These are phyloP conservation scores for Rutstroemia sydowiana DNA, from an alignment of 2,329 filamentous ascomycete genomes.

Conservation along the genomic window DNA sequence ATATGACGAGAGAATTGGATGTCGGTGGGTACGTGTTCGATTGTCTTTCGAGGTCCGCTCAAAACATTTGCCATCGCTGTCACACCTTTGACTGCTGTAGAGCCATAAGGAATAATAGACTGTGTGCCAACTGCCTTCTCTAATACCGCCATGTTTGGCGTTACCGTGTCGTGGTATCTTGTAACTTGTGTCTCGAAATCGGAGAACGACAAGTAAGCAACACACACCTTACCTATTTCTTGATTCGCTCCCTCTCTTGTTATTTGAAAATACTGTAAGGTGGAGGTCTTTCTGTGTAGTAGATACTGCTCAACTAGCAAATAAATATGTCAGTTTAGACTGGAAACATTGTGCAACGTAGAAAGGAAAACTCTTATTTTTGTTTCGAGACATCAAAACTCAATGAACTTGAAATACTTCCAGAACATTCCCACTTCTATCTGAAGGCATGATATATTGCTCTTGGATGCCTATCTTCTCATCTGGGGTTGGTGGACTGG, in stretches of 20 bases:
- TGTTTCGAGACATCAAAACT: neutral
- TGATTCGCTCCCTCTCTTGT: neutral
- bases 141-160: neutral
- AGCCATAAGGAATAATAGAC: neutral
- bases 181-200: neutral
- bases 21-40: neutral
- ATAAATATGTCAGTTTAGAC: too few relatives aligned
- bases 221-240: neutral
- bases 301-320: neutral
- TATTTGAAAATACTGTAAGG: neutral
- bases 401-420: neutral
- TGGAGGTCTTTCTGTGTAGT: neutral
- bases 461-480: neutral
- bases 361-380: too few relatives aligned
- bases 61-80: neutral
- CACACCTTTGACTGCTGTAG: neutral
- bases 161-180: neutral
- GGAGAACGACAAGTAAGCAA: neutral
- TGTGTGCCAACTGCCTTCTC: neutral
- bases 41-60: neutral
- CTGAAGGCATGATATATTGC: neutral
- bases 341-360: too few relatives aligned
- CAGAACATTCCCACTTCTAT: neutral
- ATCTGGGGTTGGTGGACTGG: neutral
- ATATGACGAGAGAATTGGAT: neutral